A percentile compares a stretch with the other conserved stretches of the same genome.
These are phyloP conservation scores for Trichoderma pleuroti DNA, from an alignment of 2,329 filamentous ascomycete genomes.

Conservation along the genomic window DNA sequence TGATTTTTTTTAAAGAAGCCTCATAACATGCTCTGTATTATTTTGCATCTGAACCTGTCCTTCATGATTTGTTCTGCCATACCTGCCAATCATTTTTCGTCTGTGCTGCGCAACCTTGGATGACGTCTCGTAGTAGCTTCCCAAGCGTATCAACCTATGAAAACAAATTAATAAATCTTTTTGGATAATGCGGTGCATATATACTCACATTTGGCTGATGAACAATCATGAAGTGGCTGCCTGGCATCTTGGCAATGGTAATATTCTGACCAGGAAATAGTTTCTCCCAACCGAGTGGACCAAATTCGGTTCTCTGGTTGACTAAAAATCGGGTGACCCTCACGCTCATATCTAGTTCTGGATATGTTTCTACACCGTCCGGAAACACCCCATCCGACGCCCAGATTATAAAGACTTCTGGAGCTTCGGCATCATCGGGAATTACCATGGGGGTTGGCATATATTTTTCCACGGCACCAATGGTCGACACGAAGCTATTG, in stretches of 20 bases:
- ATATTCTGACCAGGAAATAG: background rate
- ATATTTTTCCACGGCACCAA: background rate
- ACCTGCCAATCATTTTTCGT: background rate
- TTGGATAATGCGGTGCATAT: background rate
- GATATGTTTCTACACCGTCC: background rate
- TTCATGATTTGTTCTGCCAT: background rate
- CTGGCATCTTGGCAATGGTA: background rate
- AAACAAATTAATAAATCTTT: background rate
- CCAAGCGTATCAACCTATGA: background rate
- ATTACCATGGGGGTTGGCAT: background rate
- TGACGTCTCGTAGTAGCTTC: background rate
- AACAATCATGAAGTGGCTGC: background rate
- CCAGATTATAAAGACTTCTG: background rate
- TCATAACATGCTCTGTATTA: background rate
- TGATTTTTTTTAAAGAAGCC: background rate
- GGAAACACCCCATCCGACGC: background rate
- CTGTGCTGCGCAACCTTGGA: background rate
- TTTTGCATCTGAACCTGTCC: background rate
- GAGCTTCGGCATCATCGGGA: background rate
- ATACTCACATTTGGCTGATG: background rate
- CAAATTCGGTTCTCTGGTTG: background rate
- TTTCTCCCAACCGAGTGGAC: background rate
- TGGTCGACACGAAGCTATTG: background rate
- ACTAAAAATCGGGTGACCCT: background rate
- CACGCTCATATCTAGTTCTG: background rate